Conservation (phyloP, 495 filamentous ascomycete species). For the Thermochaetoides thermophila region DNA sequence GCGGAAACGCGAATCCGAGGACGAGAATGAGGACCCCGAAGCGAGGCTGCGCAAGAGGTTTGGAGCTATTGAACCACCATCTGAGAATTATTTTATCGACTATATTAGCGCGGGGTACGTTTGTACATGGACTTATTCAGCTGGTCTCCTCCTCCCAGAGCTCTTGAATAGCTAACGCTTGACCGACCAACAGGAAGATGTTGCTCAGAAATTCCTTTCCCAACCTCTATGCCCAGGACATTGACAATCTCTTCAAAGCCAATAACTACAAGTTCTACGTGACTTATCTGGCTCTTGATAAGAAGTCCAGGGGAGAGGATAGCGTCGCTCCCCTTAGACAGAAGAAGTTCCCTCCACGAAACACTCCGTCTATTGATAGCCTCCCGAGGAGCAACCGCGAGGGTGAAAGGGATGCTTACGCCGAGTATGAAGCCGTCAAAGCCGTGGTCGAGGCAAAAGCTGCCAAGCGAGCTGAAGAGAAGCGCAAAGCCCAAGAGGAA, state of each 20-base stretch:
- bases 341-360: constrained; percentile 13
- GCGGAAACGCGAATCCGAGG: constrained; percentile 18
- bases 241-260: constrained; percentile 5
- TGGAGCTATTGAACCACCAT: not conserved
- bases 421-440: constrained; percentile 16
- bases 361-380: not conserved
- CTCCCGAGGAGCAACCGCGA: not conserved
- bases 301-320: constrained; percentile 2
- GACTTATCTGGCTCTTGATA: constrained; percentile 18
- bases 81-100: not conserved
- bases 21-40: constrained; percentile 6
- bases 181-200: constrained; percentile 9
- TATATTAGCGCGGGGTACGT: too few species aligned
- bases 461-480: constrained; percentile 13
- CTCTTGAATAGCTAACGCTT: too few species aligned
- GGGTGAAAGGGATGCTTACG: constrained; percentile 14
- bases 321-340: constrained; percentile 5
- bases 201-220: constrained; percentile 17
- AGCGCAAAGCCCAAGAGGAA: constrained; percentile 20
- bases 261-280: constrained; percentile 15
- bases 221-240: constrained; percentile 7
- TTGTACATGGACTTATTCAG: too few species aligned
- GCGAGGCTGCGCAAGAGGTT: constrained; percentile 5
- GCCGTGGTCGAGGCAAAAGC: constrained; percentile 8
- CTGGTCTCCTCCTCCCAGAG: too few species aligned